Evolutionary conservation across 768 basidiomycete genomes (phyloP).

Genomic region (Trametes coccinea): DNA sequence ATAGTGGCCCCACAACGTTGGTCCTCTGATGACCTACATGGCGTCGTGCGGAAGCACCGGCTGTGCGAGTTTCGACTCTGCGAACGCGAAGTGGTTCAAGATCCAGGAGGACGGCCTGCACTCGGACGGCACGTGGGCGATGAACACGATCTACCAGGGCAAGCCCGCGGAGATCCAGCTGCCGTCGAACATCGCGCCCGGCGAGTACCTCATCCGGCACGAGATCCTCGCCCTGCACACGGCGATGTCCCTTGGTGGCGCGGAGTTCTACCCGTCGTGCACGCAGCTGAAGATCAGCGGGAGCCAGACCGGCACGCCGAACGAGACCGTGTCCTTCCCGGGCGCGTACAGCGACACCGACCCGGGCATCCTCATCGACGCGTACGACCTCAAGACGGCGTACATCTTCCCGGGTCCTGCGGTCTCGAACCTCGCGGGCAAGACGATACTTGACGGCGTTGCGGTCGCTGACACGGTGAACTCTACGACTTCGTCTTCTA

Average conservation of each 20-base stretch:
- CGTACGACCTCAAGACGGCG: constrained; percentile 7
- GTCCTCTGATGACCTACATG: constrained; percentile 78
- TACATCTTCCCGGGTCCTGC: constrained; percentile 28
- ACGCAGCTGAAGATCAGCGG: constrained; percentile 57
- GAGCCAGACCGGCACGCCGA: constrained; percentile 51
- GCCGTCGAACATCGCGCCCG: constrained; percentile 49
- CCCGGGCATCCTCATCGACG: constrained; percentile 61
- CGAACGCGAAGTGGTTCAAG: constrained; percentile 75
- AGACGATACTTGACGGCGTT: not conserved
- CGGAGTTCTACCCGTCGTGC: constrained; percentile 78
- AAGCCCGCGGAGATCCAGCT: constrained; percentile 1
- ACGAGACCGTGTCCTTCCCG: constrained; percentile 56
- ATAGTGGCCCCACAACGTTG: constrained; percentile 60
- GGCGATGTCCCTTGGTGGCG: constrained; percentile 44
- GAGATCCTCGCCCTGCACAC: constrained; percentile 45
- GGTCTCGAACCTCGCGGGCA: constrained; percentile 20
- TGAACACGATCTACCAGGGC: constrained; percentile 27
- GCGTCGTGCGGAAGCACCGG: constrained; percentile 55
- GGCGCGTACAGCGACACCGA: constrained; percentile 73
- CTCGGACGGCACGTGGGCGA: constrained; percentile 31
- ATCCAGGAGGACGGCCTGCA: constrained; percentile 34
- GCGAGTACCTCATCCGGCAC: constrained; percentile 75
- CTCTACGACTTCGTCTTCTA: not conserved
- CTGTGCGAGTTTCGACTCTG: constrained; percentile 62
- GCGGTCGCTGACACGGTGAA: not conserved